Percentiles rank a stretch among this genome's conserved stretches.
phyloP scores from a whole-genome alignment of 2,329 filamentous ascomycete species.

The Aureobasidium leucospermi region DNA sequence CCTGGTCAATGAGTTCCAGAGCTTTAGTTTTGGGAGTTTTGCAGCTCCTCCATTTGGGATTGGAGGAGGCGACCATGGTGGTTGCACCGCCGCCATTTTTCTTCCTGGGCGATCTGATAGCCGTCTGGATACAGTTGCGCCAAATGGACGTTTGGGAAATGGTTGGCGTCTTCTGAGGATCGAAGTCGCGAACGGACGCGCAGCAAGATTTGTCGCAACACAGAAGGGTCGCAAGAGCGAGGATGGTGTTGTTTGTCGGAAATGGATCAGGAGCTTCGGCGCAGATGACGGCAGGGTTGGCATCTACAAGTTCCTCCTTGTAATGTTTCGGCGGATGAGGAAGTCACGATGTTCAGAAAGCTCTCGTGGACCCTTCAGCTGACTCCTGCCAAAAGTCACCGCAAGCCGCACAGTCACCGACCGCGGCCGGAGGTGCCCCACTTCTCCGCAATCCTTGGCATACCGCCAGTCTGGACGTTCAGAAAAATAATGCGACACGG shows the following conservation, averaged over 20 bases:
- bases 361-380: not conserved
- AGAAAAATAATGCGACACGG: conserved; percentile 2
- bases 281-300: conserved; percentile 1
- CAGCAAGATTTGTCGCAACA: not conserved
- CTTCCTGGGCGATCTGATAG: conserved; percentile 15
- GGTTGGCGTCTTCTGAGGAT: not conserved
- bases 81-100: conserved; percentile 16
- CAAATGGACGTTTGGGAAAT: not conserved
- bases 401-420: not conserved
- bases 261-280: not conserved
- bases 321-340: not conserved
- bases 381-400: not conserved
- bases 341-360: not conserved
- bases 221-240: not conserved
- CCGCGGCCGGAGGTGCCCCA: conserved; percentile 5
- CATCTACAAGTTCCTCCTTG: not conserved
- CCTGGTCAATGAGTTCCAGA: conserved; percentile 76
- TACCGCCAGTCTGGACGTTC: not conserved
- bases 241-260: not conserved
- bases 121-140: conserved; percentile 13
- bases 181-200: not conserved
- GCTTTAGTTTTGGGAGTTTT: conserved; percentile 45
- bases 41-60: conserved; percentile 30
- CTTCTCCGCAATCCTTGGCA: conserved; percentile 8
- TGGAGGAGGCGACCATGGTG: conserved; percentile 29